Conservation (phyloP, 2,329 filamentous ascomycete species). For the Fusarium verticillioides region DNA sequence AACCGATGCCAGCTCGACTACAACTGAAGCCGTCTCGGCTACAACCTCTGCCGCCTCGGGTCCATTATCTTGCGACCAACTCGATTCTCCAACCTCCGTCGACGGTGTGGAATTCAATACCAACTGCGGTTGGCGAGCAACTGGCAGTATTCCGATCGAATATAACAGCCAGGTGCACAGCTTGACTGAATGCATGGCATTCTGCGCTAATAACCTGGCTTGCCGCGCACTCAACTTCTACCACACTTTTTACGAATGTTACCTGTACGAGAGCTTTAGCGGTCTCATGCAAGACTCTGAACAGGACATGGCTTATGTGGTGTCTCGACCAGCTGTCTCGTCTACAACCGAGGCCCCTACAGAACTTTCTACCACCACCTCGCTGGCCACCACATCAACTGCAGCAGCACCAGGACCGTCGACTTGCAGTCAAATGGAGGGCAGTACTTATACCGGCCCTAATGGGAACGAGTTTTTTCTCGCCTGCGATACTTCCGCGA, state of each 20-base stretch:
- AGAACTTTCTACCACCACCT: neutral
- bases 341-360: neutral
- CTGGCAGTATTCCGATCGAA: neutral
- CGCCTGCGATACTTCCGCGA: too few species aligned
- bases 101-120: neutral
- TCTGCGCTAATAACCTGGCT: neutral
- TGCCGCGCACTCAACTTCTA: neutral
- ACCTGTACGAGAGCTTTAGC: neutral
- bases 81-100: accelerated
- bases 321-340: neutral
- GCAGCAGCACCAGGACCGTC: too few species aligned
- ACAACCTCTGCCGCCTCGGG: neutral
- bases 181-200: neutral
- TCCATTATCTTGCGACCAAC: neutral
- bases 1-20: too few species aligned
- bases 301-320: neutral
- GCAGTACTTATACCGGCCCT: too few species aligned
- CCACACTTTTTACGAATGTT: neutral
- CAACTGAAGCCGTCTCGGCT: neutral
- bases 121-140: neutral
- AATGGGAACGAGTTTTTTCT: too few species aligned
- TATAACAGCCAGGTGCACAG: accelerated
- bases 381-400: neutral
- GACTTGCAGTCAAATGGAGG: too few species aligned
- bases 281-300: neutral